Evolutionary conservation across 2,329 filamentous ascomycete species (phyloP).

Genomic region (Trichophyton rubrum): DNA sequence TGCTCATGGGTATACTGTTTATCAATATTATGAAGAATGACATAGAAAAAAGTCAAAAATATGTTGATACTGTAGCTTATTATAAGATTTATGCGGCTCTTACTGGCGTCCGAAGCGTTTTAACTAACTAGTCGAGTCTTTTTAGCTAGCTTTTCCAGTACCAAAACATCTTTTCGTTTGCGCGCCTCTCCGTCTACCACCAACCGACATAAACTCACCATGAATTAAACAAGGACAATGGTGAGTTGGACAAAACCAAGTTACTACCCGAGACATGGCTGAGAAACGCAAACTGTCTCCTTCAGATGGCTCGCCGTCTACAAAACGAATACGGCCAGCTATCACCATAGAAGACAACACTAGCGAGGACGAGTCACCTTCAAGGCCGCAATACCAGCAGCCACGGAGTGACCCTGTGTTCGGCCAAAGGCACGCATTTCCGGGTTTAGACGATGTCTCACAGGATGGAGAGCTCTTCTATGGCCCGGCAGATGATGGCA

Average conservation of each 20-base stretch:
- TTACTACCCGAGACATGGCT: slow-evolving; percentile 6
- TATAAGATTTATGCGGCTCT: neutral
- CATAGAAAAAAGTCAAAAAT: neutral
- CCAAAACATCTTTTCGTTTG: neutral
- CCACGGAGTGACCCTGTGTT: slow-evolving; percentile 49
- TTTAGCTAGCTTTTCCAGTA: neutral
- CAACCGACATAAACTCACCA: neutral
- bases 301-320: slow-evolving; percentile 8
- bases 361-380: slow-evolving; percentile 16
- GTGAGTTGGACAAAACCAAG: neutral
- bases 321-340: slow-evolving; percentile 23
- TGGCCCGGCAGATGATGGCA: slow-evolving; percentile 53
- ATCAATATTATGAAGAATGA: neutral
- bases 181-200: neutral
- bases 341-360: slow-evolving; percentile 18
- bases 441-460: slow-evolving; percentile 41
- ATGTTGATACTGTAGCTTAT: neutral
- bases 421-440: slow-evolving; percentile 61
- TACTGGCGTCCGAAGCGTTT: neutral
- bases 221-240: neutral
- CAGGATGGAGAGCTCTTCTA: slow-evolving; percentile 49
- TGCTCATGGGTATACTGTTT: neutral
- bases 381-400: slow-evolving; percentile 18
- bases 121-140: neutral
- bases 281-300: slow-evolving; percentile 11